A percentile compares a stretch with the other conserved stretches of the same genome.
phyloP scores from a whole-genome alignment of 768 basidiomycete species.

The Hypholoma sublateritium region DNA sequence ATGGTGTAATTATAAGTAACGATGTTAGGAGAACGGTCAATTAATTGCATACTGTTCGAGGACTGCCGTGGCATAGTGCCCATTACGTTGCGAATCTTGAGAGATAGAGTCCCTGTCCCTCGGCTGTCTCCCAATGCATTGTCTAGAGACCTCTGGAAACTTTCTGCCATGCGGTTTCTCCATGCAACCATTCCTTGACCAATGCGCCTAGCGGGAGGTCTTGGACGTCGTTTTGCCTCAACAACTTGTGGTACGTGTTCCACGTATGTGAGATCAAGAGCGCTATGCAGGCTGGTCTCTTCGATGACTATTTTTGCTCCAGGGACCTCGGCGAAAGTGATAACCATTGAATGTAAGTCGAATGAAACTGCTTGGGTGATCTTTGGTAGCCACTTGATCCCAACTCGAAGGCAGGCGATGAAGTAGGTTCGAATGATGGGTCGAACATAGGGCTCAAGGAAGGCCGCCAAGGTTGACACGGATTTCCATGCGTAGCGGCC shows the following conservation, averaged over 20 bases:
- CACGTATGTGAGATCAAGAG: slow-evolving; percentile 54
- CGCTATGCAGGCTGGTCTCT: slow-evolving; percentile 51
- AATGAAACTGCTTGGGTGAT: slow-evolving; percentile 68
- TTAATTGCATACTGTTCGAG: slow-evolving; percentile 27
- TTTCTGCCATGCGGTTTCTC: slow-evolving; percentile 59
- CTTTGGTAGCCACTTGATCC: slow-evolving; percentile 66
- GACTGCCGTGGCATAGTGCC: slow-evolving; percentile 36
- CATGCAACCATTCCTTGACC: slow-evolving; percentile 59
- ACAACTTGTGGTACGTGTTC: slow-evolving; percentile 32
- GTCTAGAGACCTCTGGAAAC: slow-evolving; percentile 66
- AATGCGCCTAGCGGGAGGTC: slow-evolving; percentile 22
- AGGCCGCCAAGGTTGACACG: slow-evolving; percentile 38
- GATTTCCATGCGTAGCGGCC: slow-evolving; percentile 38
- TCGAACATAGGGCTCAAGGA: slow-evolving; percentile 60
- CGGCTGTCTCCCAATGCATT: slow-evolving; percentile 65
- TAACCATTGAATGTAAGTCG: slow-evolving; percentile 55
- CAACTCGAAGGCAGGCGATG: slow-evolving; percentile 52
- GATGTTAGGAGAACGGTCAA: background rate
- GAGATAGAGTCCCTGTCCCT: slow-evolving; percentile 51
- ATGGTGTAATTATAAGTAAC: background rate
- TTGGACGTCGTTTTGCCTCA: slow-evolving; percentile 18
- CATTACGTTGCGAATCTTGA: slow-evolving; percentile 47
- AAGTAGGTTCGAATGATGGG: slow-evolving; percentile 59
- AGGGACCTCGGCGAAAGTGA: slow-evolving; percentile 52
- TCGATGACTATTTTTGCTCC: slow-evolving; percentile 52